Evolutionary conservation across 345 rosid genomes (phyloP), one percentile per base, ranked within the genome.

Genomic region (Rhodamnia argentea): DNA sequence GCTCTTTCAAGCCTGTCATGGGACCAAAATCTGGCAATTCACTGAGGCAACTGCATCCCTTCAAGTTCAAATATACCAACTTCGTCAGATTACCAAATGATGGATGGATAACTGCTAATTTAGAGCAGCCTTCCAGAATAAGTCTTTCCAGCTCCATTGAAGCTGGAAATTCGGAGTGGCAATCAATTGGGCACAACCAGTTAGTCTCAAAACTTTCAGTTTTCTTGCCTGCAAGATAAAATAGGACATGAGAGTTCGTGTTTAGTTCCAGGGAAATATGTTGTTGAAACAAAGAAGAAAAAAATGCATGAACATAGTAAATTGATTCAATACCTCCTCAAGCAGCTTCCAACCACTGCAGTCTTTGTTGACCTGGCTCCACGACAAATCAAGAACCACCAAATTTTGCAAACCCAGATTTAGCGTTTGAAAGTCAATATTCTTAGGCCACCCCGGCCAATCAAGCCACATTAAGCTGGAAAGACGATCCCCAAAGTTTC

Each of bases 1-100:
- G 86, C 82, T 84, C 86, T 23, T 12, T 7, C 81, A 84, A 26
- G 2, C 9, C 1, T 8, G 0, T 2, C 57, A 64, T 12, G 37
- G 5, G 10, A 32, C 51, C 10, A 18, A 84, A 37, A 42, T 75
- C 40, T 5, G 86, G 83, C 37, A 76, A 9, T n/a, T 24, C 0
- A 9, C 0, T 0, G 5, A 85, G 9, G 7, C 0, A 3, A 44
- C 29, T n/a, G 62, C 75, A 85, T 0, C 9, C 1, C 53, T 62
- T 76, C 74, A 85, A 1, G 0, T 53, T 85, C 20, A 76, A n/a
- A 29, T 53, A 85, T 53, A 60, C 29, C 5, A 85, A 32, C 23
- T 12, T 2, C 4, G 24, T 4, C 16, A 85, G 86, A 32, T 75
- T 6, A 20, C n/a, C 1, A 13, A 42, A 12, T 10, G 83, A 85